phyloP scores from a whole-genome alignment of 306 rosid species.

The Corylus avellana region DNA sequence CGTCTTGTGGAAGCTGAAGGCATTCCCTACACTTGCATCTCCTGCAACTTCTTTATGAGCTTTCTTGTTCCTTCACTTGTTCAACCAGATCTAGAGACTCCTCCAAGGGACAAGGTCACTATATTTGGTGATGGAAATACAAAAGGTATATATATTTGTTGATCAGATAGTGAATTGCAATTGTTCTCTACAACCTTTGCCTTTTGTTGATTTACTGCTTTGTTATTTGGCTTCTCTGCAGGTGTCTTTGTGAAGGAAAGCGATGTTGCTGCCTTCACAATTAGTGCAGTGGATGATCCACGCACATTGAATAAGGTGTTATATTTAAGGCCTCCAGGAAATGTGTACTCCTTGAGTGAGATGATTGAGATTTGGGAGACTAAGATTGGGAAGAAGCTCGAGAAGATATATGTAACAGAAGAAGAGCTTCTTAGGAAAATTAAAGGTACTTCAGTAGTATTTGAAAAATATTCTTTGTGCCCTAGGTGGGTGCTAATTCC shows the following conservation, averaged over 20 bases:
- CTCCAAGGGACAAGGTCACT: slow-evolving; percentile 73
- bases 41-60: slow-evolving; percentile 68
- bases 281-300: slow-evolving; percentile 69
- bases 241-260: slow-evolving; percentile 64
- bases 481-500: slow-evolving; percentile 13
- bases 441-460: slow-evolving; percentile 46
- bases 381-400: slow-evolving; percentile 69
- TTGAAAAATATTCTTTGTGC: background rate
- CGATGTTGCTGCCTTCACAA: slow-evolving; percentile 83
- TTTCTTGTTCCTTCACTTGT: slow-evolving; percentile 66
- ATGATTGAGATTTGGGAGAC: slow-evolving; percentile 73
- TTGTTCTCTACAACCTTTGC: background rate
- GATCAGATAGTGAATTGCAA: background rate
- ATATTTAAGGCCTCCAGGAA: slow-evolving; percentile 76
- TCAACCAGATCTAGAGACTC: slow-evolving; percentile 64
- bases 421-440: slow-evolving; percentile 59
- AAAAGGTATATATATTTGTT: slow-evolving; percentile 44
- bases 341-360: slow-evolving; percentile 62
- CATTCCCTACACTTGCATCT: slow-evolving; percentile 63
- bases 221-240: slow-evolving; percentile 31
- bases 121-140: slow-evolving; percentile 74
- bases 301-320: slow-evolving; percentile 61
- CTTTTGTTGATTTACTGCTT: slow-evolving; percentile 6
- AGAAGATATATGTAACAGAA: slow-evolving; percentile 55
- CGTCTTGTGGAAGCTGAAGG: slow-evolving; percentile 59